Evolutionary conservation across 75 land plant genomes (phyloP).

Genomic region (Pinus tabuliformis): DNA sequence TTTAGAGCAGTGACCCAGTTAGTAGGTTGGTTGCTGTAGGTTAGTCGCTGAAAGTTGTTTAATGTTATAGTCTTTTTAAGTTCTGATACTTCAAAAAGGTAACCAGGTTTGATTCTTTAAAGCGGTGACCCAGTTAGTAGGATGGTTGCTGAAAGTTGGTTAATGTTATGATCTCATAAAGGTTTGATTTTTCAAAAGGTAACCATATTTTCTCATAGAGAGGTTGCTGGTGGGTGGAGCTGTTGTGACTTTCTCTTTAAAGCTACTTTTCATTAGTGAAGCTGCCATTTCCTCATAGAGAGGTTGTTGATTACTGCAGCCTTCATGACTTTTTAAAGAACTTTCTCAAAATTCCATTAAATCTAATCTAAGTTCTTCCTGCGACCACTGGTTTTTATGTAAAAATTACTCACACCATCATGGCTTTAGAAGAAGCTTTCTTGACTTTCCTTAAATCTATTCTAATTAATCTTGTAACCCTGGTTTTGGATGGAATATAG

Average conservation of each 20-base stretch:
- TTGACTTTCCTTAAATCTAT: not conserved
- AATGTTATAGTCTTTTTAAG: too few species aligned
- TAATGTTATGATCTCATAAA: too few species aligned
- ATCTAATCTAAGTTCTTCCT: not conserved
- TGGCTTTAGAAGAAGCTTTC: not conserved
- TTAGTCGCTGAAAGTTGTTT: too few species aligned
- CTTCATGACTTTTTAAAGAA: not conserved
- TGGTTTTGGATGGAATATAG: conserved; percentile 16
- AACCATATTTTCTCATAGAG: too few species aligned
- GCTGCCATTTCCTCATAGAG: too few species aligned
- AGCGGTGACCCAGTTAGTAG: not conserved
- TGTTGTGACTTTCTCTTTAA: too few species aligned
- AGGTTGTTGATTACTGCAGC: too few species aligned
- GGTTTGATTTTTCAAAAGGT: too few species aligned
- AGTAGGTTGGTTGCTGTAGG: not conserved
- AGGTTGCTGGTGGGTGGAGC: too few species aligned
- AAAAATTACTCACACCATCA: not conserved
- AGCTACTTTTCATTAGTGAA: too few species aligned
- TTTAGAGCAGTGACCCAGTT: not conserved
- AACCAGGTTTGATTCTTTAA: not conserved
- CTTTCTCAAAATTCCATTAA: not conserved
- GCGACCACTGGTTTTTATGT: not conserved
- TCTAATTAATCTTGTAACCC: not conserved
- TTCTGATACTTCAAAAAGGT: too few species aligned
- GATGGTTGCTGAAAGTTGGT: too few species aligned